Base-by-base conservation (phyloP, 169 alveolate genomes). In the Fabrea salina region DNA sequence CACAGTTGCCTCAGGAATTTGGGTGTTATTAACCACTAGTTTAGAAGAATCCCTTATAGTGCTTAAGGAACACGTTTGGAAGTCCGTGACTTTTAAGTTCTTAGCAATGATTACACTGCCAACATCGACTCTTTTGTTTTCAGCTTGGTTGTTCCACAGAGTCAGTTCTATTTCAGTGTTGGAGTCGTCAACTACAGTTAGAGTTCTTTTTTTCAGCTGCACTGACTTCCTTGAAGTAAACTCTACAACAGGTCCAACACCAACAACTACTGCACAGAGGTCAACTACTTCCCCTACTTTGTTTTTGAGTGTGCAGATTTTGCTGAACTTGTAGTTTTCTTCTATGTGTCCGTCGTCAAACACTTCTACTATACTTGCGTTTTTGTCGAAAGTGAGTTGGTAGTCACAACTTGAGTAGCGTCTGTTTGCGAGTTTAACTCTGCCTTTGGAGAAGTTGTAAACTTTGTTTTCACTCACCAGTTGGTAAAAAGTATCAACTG, bases 401-500 rank as follows among this genome's bases (percentile, higher is more conserved):
- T 44, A 44, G 16, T 44, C 53, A 11, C 11, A 11, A 44, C 16
- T 44, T 11, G 11, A 11, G 16, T 11, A 44, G 22, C 11, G 11
- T 44, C 16, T 44, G 16, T 44, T 44, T 44, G 16, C 53, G 11
- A 16, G 53, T 44, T 44, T 44, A 11, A 44, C 16, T 44, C 22
- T 11, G 11, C 53, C 53, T 11, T 44, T 44, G 53, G 53, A 44
- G 16, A 44, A 44, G 11, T 11, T 11, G 16, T 44, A 44, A 44
- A 44, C 53, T 16, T 44, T 44, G 11, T 11, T 11, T 11, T 11
- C 16, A 11, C 16, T 16, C 16, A 44, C 16, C 16, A 44, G 53
- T 11, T 44, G 22, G 16, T 11, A 44, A 11, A 11, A 44, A 16
- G 11, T 16, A 39, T 83, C 88, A 5, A 79, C 92, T 39, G 89